These are phyloP conservation scores for Dactylellina leptospora DNA, from an alignment of 2,329 filamentous ascomycete species.

Conservation along the genomic window DNA sequence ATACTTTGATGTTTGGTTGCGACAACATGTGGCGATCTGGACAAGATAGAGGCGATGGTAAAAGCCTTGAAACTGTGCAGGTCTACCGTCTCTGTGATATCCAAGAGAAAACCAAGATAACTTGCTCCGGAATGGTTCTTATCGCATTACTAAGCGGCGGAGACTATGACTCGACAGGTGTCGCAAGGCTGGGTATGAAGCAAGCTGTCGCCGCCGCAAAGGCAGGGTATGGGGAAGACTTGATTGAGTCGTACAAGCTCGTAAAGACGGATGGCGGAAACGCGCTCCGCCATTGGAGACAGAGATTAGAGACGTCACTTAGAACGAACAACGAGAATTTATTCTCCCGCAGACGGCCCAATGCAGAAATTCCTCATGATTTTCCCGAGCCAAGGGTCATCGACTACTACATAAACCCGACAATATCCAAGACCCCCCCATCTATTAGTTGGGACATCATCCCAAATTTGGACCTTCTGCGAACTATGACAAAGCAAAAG, in stretches of 20 bases:
- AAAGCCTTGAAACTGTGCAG: slow-evolving; percentile 76
- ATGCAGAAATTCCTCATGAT: slow-evolving; percentile 76
- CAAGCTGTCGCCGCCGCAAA: slow-evolving; percentile 87
- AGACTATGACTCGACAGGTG: slow-evolving; percentile 88
- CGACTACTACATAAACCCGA: slow-evolving; percentile 86
- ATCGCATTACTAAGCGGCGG: slow-evolving; percentile 95
- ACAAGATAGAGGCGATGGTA: slow-evolving; percentile 71
- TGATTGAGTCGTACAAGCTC: slow-evolving; percentile 60
- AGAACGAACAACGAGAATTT: slow-evolving; percentile 82
- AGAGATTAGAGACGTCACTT: slow-evolving; percentile 76
- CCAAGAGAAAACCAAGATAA: slow-evolving; percentile 70
- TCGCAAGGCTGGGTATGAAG: slow-evolving; percentile 86
- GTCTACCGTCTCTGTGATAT: slow-evolving; percentile 67
- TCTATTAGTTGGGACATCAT: slow-evolving; percentile 67
- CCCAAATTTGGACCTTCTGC: slow-evolving; percentile 73
- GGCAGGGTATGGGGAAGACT: slow-evolving; percentile 81
- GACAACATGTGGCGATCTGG: slow-evolving; percentile 61
- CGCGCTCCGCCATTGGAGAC: slow-evolving; percentile 75
- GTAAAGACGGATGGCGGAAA: slow-evolving; percentile 71
- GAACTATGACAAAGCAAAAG: slow-evolving; percentile 77
- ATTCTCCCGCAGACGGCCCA: slow-evolving; percentile 79
- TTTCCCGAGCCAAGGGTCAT: slow-evolving; percentile 84
- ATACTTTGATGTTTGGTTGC: slow-evolving; percentile 97
- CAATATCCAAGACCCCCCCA: slow-evolving; percentile 69
- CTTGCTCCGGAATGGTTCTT: slow-evolving; percentile 88